Base-by-base conservation (phyloP, 139 green algal species). In the Picochlorum sp. region DNA sequence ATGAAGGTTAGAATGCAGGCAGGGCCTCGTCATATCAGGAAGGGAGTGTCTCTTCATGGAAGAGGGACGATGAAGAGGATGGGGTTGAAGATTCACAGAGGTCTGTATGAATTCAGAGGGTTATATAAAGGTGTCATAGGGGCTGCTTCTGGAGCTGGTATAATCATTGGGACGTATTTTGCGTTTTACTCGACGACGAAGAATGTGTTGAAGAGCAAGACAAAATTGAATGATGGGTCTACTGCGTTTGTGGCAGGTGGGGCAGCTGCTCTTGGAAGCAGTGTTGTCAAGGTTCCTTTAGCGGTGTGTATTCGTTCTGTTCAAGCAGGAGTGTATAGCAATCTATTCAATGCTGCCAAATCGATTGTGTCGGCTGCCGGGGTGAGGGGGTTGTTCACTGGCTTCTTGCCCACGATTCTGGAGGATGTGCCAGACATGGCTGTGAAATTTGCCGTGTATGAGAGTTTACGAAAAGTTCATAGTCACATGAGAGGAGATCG, bases 81-180 rank as follows among this genome's bases (percentile, higher is more conserved):
- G 32, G 60, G n/a, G 3, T 13, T 59, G 13, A 56, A 20, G 30
- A 15, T 66, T 9, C 15, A 26, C n/a, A 49, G 45, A 51, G 54
- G 68, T 32, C 23, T 78, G 49, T 7, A 23, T 2, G 72, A 80
- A 41, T 24, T 80, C 14, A 34, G 44, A 41, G 65, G 71, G 2
- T 57, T 78, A 44, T 80, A 80, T 64, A 80, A 79, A 56, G 91
- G 91, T 24, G 89, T 96, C 4, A 62, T 92, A 9, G 85, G 89
- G 9, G 91, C 91, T 4, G 91, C 90, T 32, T 85, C 70, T 41
- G 91, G 91, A 4, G 92, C 92, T 7, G 92, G 92, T 59, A 90
- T 98, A 62, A 87, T 86, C 56, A 95, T 98, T 58, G 92, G 92
- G 49, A 80, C 92, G 8, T 98, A 98, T 75, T 98, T 95, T 80